Base-by-base conservation (phyloP, 1,284 basidiomycete species). In the Phaffia rhodozyma region DNA sequence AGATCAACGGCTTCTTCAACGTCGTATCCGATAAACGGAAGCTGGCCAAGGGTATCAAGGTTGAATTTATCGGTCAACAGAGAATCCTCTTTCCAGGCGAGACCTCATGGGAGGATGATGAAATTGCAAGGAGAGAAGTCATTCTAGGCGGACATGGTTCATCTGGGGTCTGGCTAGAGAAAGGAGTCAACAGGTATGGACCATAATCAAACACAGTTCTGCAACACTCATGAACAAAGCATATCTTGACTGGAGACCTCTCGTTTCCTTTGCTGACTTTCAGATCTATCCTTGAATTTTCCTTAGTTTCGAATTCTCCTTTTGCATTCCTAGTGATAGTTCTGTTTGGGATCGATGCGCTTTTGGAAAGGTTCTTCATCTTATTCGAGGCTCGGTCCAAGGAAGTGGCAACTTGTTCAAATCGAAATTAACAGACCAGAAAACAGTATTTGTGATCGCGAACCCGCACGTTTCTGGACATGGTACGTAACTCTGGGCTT, bases 241-340 rank as follows among this genome's bases (percentile, higher is more conserved):
- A 13, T 27, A 5, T 43, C 3, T 9, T 20, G 25, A 13, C 4
- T 13, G 32, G 27, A 2, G 23, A 38, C 23, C 23, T 13, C 11
- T 23, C 25, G 25, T 6, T 25, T 30, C 30, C n/a, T 20, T 49
- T 21, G 32, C 54, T 49, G 48, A 34, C 29, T 29, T 48, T 13
- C 54, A 47, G 13, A 20, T 32, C 4, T 25, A 32, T 13, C 11
- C 53, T n/a, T 34, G 3, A n/a, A 3, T 1, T 50, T 27, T 4
- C 6, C n/a, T 16, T n/a, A 62, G 61, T 27, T 62, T 55, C 30
- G 61, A 62, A 56, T 62, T 62, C 49, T 34, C 48, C 20, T 49
- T 62, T 27, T 38, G 34, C 30, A 49, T 62, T 25, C 55, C 61
- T 2, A 38, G 34, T 20, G 29, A 32, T 7, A 47, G 43, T 13